Evolutionary conservation across 2,329 filamentous ascomycete genomes (phyloP), one percentile per base, ranked within the genome.

Genomic region (Arachnomyces sp.): DNA sequence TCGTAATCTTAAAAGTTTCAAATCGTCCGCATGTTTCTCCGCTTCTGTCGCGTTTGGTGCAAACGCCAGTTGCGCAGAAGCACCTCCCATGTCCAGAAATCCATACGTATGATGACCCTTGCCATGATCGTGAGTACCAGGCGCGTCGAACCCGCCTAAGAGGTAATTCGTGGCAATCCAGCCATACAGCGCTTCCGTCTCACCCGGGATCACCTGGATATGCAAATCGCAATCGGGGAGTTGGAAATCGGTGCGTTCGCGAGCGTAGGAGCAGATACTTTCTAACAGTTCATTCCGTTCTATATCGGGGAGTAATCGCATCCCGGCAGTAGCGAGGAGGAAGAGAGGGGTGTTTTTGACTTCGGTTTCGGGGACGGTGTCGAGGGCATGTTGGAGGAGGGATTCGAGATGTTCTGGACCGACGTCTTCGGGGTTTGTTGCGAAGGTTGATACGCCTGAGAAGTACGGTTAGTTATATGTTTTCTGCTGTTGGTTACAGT

Each of bases 81-180:
- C 92, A 38, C 92, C 92, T 36, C 92, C 92, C 93, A 98, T 98
- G 59, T 98, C 92, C 45, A 98, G 69, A 56, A 98, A 98, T 0
- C 92, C 92, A 61, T 96, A 98, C 0, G 92, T 98, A 56, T 89
- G 84, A 59, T 96, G 92, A 17, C 76, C 78, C 49, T 94, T 88
- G 38, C 87, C 88, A 59, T 94, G 87, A 39, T 77, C 69, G 53
- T 94, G 85, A 11, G 78, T 66, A 37, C 81, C 68, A 0, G 86
- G 81, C 13, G 75, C 70, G 59, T 96, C 84, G 53, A 98, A 96
- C 3, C 88, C 87, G 18, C 88, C 90, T 1, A 98, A 72, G 20
- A 98, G 67, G 56, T 98, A 98, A 58, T 98, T 98, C 39, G 90
- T 85, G 6, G 93, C 90, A 52, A 98, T 84, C 92, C 92, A 98